Evolutionary conservation across 2,329 filamentous ascomycete species (phyloP).

Genomic region (Alternaria rosae): DNA sequence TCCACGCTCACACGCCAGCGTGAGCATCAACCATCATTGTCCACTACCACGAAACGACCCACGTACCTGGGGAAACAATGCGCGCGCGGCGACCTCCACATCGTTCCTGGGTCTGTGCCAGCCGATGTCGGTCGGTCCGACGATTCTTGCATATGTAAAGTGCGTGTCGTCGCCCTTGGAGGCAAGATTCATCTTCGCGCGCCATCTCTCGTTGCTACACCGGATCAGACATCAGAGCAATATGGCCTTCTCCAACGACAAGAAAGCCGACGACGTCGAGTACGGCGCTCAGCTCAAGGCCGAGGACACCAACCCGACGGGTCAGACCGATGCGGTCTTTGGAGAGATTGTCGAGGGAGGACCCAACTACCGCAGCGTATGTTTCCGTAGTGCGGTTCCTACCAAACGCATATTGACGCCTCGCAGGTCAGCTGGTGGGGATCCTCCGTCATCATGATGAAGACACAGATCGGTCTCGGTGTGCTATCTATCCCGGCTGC

Average conservation of each 20-base stretch:
- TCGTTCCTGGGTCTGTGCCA: constrained; percentile 5
- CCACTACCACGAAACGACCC: constrained; percentile 1
- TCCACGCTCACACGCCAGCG: constrained; percentile 4
- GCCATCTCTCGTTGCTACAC: constrained; percentile 3
- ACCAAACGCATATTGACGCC: constrained; percentile 3
- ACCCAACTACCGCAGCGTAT: constrained; percentile 63
- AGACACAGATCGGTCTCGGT: constrained; percentile 45
- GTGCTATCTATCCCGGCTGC: constrained; percentile 60
- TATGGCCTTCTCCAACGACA: constrained; percentile 9
- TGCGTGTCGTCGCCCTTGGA: constrained; percentile 8
- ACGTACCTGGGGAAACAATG: constrained; percentile 15
- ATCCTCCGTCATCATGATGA: constrained; percentile 39
- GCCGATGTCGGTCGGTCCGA: constrained; percentile 14
- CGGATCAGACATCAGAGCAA: constrained; percentile 1
- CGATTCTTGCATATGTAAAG: constrained; percentile 13
- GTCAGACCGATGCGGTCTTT: constrained; percentile 52
- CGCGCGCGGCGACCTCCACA: constrained; percentile 11
- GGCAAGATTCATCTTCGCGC: not conserved
- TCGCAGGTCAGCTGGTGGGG: constrained; percentile 37
- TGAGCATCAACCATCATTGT: constrained; percentile 4
- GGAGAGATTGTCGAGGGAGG: constrained; percentile 56
- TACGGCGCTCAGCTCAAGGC: constrained; percentile 10
- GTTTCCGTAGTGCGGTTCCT: constrained; percentile 7
- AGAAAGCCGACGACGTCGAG: constrained; percentile 10
- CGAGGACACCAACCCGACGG: constrained; percentile 10